Base-by-base conservation (phyloP, 352 stramenopile species). In the Phytophthora sansomeana region DNA sequence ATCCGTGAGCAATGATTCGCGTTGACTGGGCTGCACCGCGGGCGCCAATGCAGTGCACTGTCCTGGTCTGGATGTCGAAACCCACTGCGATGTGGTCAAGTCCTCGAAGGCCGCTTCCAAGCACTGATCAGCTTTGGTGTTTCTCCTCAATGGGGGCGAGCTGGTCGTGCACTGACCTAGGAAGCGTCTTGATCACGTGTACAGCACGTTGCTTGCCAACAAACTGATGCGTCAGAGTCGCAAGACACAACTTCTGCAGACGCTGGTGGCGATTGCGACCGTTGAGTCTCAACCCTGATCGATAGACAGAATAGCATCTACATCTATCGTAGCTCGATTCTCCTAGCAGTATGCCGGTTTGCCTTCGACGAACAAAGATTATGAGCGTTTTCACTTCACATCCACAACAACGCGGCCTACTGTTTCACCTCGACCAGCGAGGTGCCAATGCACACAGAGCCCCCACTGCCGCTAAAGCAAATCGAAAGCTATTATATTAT, bases 141-240 rank as follows among this genome's bases (percentile, higher is more conserved):
- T 77, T 77, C 57, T 91, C 81, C 13, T 81, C 52, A 26, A 72
- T 63, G 3, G 75, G 56, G 1, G 88, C 75, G 28, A 91, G 32
- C 41, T 88, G 60, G 48, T 87, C 76, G 64, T 86, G 81, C 4
- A 68, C 58, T 4, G 56, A 11, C 52, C 85, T 83, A 26, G 81
- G 81, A 10, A 90, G 42, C 19, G 78, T 88, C 77, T 87, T 87
- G 41, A 86, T 79, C n/a, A 90, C 51, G 71, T 90, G 81, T 16
- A 81, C 61, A 1, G 78, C 78, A 11, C 73, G 81, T 35, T 79
- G 62, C 21, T 82, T 77, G 30, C 29, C 47, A 9, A 69, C 46
- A 67, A 80, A 81, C 51, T 77, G 68, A 39, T 77, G 59, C 42
- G 78, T 88, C 26, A 76, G 67, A 6, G 63, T 71, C 10, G 78